These are phyloP conservation scores for Bipolaris victoriae DNA, from an alignment of 2,329 filamentous ascomycete species.

Conservation along the genomic window DNA sequence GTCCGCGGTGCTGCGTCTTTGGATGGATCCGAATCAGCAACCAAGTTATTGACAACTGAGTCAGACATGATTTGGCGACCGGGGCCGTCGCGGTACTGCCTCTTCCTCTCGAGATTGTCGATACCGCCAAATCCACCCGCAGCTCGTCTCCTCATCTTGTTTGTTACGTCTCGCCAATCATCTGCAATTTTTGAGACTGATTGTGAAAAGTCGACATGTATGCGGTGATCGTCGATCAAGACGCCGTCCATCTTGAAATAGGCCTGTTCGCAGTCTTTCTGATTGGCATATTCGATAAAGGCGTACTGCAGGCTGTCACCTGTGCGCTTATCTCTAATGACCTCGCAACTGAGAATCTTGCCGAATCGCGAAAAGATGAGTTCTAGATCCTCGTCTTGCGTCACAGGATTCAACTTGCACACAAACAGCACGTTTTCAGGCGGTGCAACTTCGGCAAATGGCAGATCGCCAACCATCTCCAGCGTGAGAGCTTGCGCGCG, in stretches of 20 bases:
- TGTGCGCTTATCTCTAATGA: constrained; percentile 91
- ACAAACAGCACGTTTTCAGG: constrained; percentile 98
- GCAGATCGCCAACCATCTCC: constrained; percentile 96
- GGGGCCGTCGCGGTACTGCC: constrained; percentile 69
- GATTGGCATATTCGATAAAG: constrained; percentile 95
- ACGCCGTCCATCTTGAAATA: constrained; percentile 99
- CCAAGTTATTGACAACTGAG: constrained; percentile 41
- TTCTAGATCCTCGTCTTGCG: constrained; percentile 90
- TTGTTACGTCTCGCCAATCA: constrained; percentile 84
- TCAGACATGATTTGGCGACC: constrained; percentile 40
- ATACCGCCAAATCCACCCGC: constrained; percentile 88
- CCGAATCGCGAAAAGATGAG: constrained; percentile 97
- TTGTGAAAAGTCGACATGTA: constrained; percentile 98
- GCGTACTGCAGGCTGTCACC: constrained; percentile 96
- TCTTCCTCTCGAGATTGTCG: constrained; percentile 82
- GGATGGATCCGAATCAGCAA: constrained; percentile 33
- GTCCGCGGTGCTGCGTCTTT: constrained; percentile 17
- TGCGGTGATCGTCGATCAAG: constrained; percentile 93
- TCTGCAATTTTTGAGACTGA: constrained; percentile 87
- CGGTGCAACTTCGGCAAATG: constrained; percentile 95
- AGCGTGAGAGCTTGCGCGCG: constrained; percentile 91
- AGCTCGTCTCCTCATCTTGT: constrained; percentile 72
- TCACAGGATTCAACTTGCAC: constrained; percentile 97
- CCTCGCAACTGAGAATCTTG: constrained; percentile 91
- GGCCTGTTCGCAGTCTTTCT: constrained; percentile 89